A percentile compares a stretch with the other conserved stretches of the same genome.
These are phyloP conservation scores for Aspergillus hiratsukae DNA, from an alignment of 2,329 filamentous ascomycete genomes.

Conservation along the genomic window DNA sequence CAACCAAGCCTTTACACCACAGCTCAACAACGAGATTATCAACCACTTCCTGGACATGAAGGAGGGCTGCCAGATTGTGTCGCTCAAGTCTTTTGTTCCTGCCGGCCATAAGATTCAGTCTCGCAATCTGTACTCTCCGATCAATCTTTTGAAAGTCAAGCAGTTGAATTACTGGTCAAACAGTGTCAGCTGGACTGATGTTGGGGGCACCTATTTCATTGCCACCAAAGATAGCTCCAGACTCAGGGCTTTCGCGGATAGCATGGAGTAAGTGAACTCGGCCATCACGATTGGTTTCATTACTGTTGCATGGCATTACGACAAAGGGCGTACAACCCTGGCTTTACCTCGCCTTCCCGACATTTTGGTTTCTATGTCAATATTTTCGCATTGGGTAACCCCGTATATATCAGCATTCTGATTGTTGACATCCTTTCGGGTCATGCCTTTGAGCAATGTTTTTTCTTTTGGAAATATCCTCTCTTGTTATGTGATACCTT, in stretches of 20 bases:
- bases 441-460: not conserved
- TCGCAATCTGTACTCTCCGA: conserved; percentile 73
- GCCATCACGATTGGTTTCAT: not conserved
- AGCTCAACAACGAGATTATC: conserved; percentile 78
- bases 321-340: not conserved
- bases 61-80: conserved; percentile 82
- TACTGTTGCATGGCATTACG: not conserved
- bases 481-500: conserved; percentile 14
- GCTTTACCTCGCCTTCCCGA: not conserved
- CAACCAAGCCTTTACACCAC: conserved; percentile 90
- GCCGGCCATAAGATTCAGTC: conserved; percentile 69
- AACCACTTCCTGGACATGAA: conserved; percentile 93
- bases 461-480: conserved; percentile 5
- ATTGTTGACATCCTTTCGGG: not conserved
- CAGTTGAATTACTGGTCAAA: conserved; percentile 64
- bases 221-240: conserved; percentile 67
- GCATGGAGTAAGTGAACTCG: conserved; percentile 22
- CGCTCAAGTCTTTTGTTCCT: conserved; percentile 84
- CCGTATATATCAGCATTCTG: conserved; percentile 1
- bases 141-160: conserved; percentile 75
- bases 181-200: conserved; percentile 85
- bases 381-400: not conserved
- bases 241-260: conserved; percentile 46
- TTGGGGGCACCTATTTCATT: conserved; percentile 80
- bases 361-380: not conserved